Evolutionary conservation across 495 filamentous ascomycete genomes (phyloP).

Genomic region (Lepraria neglecta): DNA sequence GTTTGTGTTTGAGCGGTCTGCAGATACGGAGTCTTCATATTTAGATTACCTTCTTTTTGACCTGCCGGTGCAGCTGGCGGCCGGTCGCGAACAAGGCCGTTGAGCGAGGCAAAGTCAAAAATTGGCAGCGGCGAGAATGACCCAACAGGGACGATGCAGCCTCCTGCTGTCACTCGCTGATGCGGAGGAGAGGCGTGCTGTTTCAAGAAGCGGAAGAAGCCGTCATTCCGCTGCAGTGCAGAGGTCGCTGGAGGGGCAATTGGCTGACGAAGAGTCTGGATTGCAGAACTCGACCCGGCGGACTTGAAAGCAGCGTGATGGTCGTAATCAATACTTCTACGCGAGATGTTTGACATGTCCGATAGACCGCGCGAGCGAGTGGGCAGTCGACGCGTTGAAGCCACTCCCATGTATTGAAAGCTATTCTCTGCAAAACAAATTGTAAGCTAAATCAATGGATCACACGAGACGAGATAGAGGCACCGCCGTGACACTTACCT

Average conservation of each 20-base stretch:
- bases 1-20: background rate
- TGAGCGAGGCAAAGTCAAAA: constrained; percentile 30
- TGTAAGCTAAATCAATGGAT: background rate
- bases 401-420: constrained; percentile 24
- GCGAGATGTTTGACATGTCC: constrained; percentile 18
- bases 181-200: constrained; percentile 54
- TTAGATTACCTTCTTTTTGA: background rate
- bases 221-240: constrained; percentile 33
- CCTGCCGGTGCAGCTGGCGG: background rate
- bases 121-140: constrained; percentile 32
- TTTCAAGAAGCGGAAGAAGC: constrained; percentile 50
- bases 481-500: constrained; percentile 1
- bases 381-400: background rate
- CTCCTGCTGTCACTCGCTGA: constrained; percentile 58
- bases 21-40: background rate
- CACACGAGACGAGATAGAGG: too few relatives aligned
- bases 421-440: constrained; percentile 15
- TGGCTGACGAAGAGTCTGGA: constrained; percentile 23
- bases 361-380: constrained; percentile 16
- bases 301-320: background rate
- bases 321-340: background rate
- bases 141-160: constrained; percentile 53
- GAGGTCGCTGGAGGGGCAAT: constrained; percentile 28
- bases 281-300: background rate
- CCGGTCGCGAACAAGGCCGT: constrained; percentile 14